These are phyloP conservation scores for Coemansia sp. DNA, from an alignment of 192 early-diverging fungal genomes.

Conservation along the genomic window DNA sequence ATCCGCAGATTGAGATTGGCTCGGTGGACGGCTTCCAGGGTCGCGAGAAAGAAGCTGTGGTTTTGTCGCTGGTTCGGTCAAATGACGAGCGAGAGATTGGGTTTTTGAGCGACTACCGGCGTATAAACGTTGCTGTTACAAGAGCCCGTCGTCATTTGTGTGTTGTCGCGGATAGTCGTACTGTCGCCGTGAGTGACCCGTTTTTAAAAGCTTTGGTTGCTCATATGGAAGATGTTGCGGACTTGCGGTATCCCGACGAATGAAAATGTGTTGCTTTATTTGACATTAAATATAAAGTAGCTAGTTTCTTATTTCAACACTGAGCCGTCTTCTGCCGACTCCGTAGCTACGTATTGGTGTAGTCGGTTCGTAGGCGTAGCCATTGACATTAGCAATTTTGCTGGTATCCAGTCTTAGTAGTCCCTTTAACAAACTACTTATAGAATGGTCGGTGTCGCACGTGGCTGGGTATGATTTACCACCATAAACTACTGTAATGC, in stretches of 20 bases:
- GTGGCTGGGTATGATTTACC: too few relatives aligned
- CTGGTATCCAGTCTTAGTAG: too few relatives aligned
- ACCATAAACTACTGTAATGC: too few relatives aligned
- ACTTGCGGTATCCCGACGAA: conserved; percentile 37
- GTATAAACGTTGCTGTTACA: conserved; percentile 91
- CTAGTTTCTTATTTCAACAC: too few relatives aligned
- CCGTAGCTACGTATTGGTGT: too few relatives aligned
- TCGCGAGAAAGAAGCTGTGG: conserved; percentile 84
- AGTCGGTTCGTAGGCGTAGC: too few relatives aligned
- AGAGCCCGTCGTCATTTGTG: conserved; percentile 82
- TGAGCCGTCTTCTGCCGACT: too few relatives aligned
- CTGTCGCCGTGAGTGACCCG: conserved; percentile 43
- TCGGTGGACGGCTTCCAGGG: conserved; percentile 92
- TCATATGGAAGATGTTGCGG: conserved; percentile 56
- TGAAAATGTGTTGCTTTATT: too few relatives aligned
- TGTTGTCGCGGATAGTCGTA: conserved; percentile 76
- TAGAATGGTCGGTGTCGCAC: too few relatives aligned
- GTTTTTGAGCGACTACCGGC: conserved; percentile 76
- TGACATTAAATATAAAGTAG: too few relatives aligned
- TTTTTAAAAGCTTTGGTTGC: conserved; percentile 57
- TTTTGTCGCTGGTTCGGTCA: conserved; percentile 78
- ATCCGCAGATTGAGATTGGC: conserved; percentile 73
- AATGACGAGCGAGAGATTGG: conserved; percentile 79
- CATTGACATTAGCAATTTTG: too few relatives aligned
- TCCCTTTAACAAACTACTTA: too few relatives aligned